Evolutionary conservation across 331 rosid genomes (phyloP), one percentile per base, ranked within the genome.

Genomic region (Pyracantha coccinea): DNA sequence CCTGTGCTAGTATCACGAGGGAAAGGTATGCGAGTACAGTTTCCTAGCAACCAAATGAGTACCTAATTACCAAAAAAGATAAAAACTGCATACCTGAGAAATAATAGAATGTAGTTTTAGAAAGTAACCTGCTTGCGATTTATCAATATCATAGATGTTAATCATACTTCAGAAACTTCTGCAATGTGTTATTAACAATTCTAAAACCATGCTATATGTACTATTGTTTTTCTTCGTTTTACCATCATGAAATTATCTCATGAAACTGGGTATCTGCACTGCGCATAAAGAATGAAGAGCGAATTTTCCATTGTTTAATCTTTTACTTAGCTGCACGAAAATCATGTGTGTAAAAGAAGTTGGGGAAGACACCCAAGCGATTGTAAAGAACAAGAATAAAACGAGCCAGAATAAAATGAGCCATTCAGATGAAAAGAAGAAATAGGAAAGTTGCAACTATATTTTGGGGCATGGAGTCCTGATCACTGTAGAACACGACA

Each of bases 1-100:
- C 98, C 99, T 29, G 82, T 63, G 38, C 32, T 90, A 59, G 84
- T 79, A 81, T 86, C 94, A 14, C 72, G 29, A 24, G 83, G 88
- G 63, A 88, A 79, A 77, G 97, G 99, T 92, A 90, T 59, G 88
- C 47, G 6, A 35, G 24, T 71, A 66, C 68, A 4, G 63, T 76
- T 82, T 66, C 57, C 44, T 61, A 16, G 68, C 61, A 44, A 73
- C 29, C 28, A 16, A 23, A 58, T 58, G 76, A 15, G 9, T 41
- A 27, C 32, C 15, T 71, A 12, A 16, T 13, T 11, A 58, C 24
- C 21, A 33, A 28, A 68, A 29, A 6, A 57, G 62, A 35, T 32
- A 68, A 29, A 6, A 57, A 23, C 28, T 32, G 33, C 50, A 6
- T 35, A 25, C 45, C 75, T 72, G 71, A 44, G 53, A 66, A 47